These are phyloP conservation scores for Pseudocercospora macadamiae DNA, from an alignment of 2,329 filamentous ascomycete genomes.

Conservation along the genomic window DNA sequence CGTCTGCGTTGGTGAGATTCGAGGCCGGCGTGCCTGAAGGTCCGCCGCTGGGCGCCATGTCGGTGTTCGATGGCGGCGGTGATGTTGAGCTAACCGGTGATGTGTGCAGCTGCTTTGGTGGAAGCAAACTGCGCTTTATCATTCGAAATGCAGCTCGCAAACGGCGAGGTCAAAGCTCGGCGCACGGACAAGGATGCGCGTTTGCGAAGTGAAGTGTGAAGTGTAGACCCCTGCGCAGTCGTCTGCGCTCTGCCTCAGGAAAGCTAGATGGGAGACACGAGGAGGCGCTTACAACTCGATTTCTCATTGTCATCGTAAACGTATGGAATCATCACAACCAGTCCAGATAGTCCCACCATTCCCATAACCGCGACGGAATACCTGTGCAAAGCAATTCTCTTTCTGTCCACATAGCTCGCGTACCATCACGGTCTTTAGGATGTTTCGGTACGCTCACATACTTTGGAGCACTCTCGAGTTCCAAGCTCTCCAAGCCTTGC, in stretches of 20 bases:
- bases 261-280: not conserved
- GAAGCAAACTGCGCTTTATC: not conserved
- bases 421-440: not conserved
- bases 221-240: not conserved
- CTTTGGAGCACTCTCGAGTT: not conserved
- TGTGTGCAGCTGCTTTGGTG: not conserved
- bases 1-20: not conserved
- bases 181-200: not conserved
- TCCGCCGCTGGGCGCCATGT: not conserved
- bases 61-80: not conserved
- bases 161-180: not conserved
- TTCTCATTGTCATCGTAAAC: not conserved
- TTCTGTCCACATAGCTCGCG: constrained; percentile 11
- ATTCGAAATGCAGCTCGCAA: not conserved
- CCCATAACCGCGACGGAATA: constrained; percentile 19
- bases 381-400: constrained; percentile 23
- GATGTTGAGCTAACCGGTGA: not conserved
- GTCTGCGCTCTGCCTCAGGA: not conserved
- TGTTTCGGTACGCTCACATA: not conserved
- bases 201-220: not conserved
- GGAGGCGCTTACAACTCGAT: not conserved
- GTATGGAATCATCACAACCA: not conserved
- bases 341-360: constrained; percentile 8
- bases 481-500: not conserved
- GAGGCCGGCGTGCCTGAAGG: no score